Conservation (phyloP, 1,284 basidiomycete species). For the Cerrena zonata region DNA sequence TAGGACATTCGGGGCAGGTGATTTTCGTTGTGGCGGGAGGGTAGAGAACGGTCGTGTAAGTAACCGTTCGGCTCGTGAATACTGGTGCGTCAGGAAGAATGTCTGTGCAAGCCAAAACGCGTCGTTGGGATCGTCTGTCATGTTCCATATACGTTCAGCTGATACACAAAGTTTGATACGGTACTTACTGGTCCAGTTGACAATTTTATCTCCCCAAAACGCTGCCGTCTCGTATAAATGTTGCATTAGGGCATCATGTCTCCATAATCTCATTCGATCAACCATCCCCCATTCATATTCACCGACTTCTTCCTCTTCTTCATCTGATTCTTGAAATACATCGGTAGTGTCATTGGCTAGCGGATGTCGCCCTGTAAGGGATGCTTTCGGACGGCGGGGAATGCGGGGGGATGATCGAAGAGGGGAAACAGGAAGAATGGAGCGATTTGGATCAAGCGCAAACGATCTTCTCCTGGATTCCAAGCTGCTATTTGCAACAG, state of each 20-base stretch:
- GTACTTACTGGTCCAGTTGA: slow-evolving; percentile 88
- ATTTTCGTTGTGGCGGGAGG: slow-evolving; percentile 37
- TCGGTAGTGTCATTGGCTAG: slow-evolving; percentile 73
- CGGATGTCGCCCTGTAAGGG: slow-evolving; percentile 53
- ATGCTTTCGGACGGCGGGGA: slow-evolving; percentile 37
- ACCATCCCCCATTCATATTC: slow-evolving; percentile 79
- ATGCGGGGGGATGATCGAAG: slow-evolving; percentile 55
- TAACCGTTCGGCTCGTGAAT: slow-evolving; percentile 87
- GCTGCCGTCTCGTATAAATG: slow-evolving; percentile 96
- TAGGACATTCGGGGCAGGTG: slow-evolving; percentile 26
- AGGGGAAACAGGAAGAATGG: slow-evolving; percentile 64
- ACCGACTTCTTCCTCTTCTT: slow-evolving; percentile 42
- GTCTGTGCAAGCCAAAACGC: slow-evolving; percentile 98
- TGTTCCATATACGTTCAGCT: not conserved
- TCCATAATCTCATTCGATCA: slow-evolving; percentile 93
- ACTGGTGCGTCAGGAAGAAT: slow-evolving; percentile 92
- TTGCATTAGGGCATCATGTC: slow-evolving; percentile 96
- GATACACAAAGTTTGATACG: not conserved
- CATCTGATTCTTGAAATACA: slow-evolving; percentile 61
- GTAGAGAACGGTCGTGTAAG: slow-evolving; percentile 76
- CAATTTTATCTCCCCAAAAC: slow-evolving; percentile 96
- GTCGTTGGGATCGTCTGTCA: slow-evolving; percentile 85
- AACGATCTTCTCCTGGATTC: slow-evolving; percentile 48
- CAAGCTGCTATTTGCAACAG: slow-evolving; percentile 52
- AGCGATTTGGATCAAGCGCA: slow-evolving; percentile 70